phyloP scores from a whole-genome alignment of 1,139 yeast genomes.

The Candida sp. region DNA sequence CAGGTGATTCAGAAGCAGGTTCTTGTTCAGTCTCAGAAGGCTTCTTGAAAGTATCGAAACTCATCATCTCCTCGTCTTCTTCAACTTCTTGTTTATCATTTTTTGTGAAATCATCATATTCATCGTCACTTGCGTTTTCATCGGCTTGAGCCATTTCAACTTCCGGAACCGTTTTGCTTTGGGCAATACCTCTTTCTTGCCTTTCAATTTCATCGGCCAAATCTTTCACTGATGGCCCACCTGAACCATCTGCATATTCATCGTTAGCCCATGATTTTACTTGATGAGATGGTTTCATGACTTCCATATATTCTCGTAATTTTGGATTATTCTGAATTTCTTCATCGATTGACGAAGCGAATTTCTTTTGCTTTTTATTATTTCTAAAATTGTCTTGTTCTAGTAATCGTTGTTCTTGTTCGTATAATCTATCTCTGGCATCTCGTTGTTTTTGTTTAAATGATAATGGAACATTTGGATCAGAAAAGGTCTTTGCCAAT shows the following conservation, averaged over 20 bases:
- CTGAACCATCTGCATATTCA: constrained; percentile 50
- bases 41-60: constrained; percentile 12
- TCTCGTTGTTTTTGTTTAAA: constrained; percentile 61
- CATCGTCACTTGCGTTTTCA: constrained; percentile 62
- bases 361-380: constrained; percentile 19
- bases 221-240: constrained; percentile 45
- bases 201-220: constrained; percentile 37
- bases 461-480: constrained; percentile 75
- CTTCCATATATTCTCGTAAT: constrained; percentile 76
- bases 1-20: constrained; percentile 7
- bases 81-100: constrained; percentile 24
- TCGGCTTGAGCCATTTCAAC: constrained; percentile 26
- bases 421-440: constrained; percentile 50
- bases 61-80: constrained; percentile 16
- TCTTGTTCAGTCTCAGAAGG: constrained; percentile 13
- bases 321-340: constrained; percentile 64
- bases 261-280: constrained; percentile 78
- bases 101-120: constrained; percentile 52
- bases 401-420: constrained; percentile 51
- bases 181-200: constrained; percentile 14
- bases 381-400: constrained; percentile 35
- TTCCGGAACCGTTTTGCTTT: constrained; percentile 6
- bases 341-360: constrained; percentile 42
- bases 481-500: constrained; percentile 81
- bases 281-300: constrained; percentile 72